These are phyloP conservation scores for Straminergon stramineum DNA, from an alignment of 225 moss, liverwort and hornwort species.

Conservation along the genomic window DNA sequence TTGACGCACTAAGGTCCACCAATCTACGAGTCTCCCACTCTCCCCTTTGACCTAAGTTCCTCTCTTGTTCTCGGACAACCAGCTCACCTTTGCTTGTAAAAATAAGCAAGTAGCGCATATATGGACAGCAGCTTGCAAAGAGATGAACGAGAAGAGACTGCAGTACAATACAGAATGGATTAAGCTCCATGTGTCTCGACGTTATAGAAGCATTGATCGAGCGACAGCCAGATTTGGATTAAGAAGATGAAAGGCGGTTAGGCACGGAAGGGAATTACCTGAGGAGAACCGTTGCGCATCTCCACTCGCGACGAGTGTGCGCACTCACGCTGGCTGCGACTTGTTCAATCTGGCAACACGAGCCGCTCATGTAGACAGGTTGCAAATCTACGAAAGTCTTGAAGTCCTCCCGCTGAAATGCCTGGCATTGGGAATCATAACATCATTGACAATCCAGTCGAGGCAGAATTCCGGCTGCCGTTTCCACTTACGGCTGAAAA, in stretches of 20 bases:
- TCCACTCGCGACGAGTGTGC: neutral
- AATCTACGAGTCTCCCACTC: neutral
- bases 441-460: neutral
- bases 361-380: neutral
- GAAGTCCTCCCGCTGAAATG: neutral
- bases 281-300: slow-evolving; percentile 18
- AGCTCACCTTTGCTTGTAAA: neutral
- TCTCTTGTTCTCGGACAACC: neutral
- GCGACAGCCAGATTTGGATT: neutral
- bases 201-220: neutral
- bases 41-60: neutral
- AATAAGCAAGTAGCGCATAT: neutral
- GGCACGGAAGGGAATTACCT: neutral
- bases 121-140: neutral
- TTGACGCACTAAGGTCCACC: neutral
- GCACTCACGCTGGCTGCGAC: neutral
- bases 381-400: neutral
- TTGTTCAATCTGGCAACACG: neutral
- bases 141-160: neutral
- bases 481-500: neutral
- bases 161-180: neutral
- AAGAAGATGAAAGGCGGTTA: neutral
- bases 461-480: neutral
- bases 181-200: neutral
- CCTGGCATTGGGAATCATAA: neutral